phyloP scores from a whole-genome alignment of 345 rosid genomes.

The Cardamine occulta region DNA sequence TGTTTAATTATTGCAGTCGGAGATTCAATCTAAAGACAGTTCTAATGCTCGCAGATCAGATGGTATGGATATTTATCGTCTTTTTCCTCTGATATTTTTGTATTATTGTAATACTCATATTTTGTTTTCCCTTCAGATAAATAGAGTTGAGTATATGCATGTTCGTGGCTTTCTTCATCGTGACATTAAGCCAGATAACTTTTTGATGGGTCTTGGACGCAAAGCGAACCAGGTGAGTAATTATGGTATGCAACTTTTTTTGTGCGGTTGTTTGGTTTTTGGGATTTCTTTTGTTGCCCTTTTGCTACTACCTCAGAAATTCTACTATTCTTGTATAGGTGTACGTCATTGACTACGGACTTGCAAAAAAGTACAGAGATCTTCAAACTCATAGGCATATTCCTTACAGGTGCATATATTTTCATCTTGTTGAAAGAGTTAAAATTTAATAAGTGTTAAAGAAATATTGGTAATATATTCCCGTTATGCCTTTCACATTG shows the following conservation, averaged over 20 bases:
- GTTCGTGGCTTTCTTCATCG: slow-evolving; percentile 95
- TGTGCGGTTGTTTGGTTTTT: slow-evolving; percentile 10
- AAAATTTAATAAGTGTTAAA: not conserved
- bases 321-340: slow-evolving; percentile 51
- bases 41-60: slow-evolving; percentile 92
- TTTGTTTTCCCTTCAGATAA: slow-evolving; percentile 50
- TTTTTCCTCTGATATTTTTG: not conserved
- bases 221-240: slow-evolving; percentile 92
- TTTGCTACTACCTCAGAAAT: not conserved
- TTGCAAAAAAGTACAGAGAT: slow-evolving; percentile 55
- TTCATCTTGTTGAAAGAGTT: not conserved
- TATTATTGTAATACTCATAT: slow-evolving; percentile 2
- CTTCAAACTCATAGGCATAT: slow-evolving; percentile 49
- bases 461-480: not conserved
- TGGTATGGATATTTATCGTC: slow-evolving; percentile 46
- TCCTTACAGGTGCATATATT: slow-evolving; percentile 40
- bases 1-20: slow-evolving; percentile 85
- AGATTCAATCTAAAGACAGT: slow-evolving; percentile 84
- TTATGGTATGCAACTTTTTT: slow-evolving; percentile 28
- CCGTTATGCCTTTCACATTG: slow-evolving; percentile 9
- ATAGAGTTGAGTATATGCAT: slow-evolving; percentile 96
- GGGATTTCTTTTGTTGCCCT: not conserved
- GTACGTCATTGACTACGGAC: slow-evolving; percentile 81
- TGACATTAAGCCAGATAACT: slow-evolving; percentile 97
- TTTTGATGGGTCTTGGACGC: slow-evolving; percentile 97